Base-by-base conservation (phyloP, 352 stramenopile species). In the Pelagophyceae sp. region DNA sequence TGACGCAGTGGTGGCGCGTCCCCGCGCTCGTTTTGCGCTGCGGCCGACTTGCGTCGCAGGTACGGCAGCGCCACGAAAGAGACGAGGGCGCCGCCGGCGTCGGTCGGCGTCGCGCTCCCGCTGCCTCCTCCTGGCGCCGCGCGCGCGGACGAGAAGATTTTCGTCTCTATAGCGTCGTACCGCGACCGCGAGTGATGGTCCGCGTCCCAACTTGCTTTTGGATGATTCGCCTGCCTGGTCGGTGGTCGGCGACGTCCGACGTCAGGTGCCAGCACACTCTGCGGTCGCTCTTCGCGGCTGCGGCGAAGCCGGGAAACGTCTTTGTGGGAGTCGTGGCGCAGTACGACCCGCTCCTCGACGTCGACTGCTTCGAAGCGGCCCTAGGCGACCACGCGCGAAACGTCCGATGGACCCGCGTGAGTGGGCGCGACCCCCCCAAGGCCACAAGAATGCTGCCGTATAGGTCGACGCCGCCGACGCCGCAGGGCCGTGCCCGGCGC, bases 101-200 rank as follows among this genome's bases (percentile, higher is more conserved):
- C 37, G 29, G 74, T 35, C 67, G 38, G 29, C 11, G 6, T 32
- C 23, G 23, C 38, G 54, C 58, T 74, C 70, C 76, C 27, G 29
- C 29, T 37, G 33, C 38, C 74, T 27, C 35, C 82, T 1, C 2
- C 6, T n/a, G 11, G 72, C 25, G 38, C 63, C 32, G 38, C 35
- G 33, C 27, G 29, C 50, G 23, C 78, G 51, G 27, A 77, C 58
- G 6, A 75, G n/a, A 87, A 83, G 5, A 97, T 98, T 74, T 98
- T 98, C 81, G 93, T 97, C 3, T 88, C 90, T 0, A 94, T 98
- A 65, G 90, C 93, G 38, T 94, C 89, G 77, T 98, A 96, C 78
- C 87, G 92, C 45, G 94, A 98, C 81, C 86, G 88, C 19, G 92
- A 97, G 83, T n/a, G n/a, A n/a, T n/a, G n/a, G n/a, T n/a, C n/a